phyloP scores from a whole-genome alignment of 2,329 filamentous ascomycete species.

The Fusarium tanahbumbuense region DNA sequence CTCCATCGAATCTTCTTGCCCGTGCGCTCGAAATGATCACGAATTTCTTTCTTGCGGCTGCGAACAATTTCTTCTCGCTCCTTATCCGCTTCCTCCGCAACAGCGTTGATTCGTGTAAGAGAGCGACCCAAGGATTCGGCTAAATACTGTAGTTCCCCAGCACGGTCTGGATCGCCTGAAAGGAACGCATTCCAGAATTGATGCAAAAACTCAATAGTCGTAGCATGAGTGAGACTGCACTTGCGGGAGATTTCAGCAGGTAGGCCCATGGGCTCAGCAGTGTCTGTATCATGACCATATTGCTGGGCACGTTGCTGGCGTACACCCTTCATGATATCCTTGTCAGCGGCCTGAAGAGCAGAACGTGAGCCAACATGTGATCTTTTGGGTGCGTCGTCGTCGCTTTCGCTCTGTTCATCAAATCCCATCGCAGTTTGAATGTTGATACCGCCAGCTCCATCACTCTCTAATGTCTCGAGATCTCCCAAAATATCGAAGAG shows the following conservation, averaged over 20 bases:
- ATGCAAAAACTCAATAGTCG: constrained; percentile 93
- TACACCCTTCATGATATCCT: constrained; percentile 74
- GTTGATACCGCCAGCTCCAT: constrained; percentile 64
- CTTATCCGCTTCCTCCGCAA: constrained; percentile 82
- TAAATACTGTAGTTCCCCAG: constrained; percentile 82
- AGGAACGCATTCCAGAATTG: constrained; percentile 96
- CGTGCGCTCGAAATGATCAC: constrained; percentile 76
- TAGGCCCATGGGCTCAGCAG: constrained; percentile 64
- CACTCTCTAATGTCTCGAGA: constrained; percentile 63
- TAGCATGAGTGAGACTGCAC: constrained; percentile 82
- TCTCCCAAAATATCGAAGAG: constrained; percentile 73
- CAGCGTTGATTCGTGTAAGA: constrained; percentile 80
- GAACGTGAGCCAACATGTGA: constrained; percentile 76
- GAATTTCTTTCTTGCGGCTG: constrained; percentile 74
- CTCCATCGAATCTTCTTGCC: constrained; percentile 79
- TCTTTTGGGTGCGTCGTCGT: constrained; percentile 67
- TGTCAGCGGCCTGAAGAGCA: constrained; percentile 72
- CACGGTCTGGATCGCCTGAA: constrained; percentile 85
- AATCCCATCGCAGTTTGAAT: constrained; percentile 75
- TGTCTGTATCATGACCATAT: constrained; percentile 62
- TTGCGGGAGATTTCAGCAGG: constrained; percentile 68
- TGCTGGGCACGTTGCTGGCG: constrained; percentile 70
- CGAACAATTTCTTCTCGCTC: constrained; percentile 76
- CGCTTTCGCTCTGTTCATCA: constrained; percentile 75
- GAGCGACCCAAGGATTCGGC: constrained; percentile 85